Evolutionary conservation across 257 asterid genomes (phyloP), one percentile per base, ranked within the genome.

Genomic region (Verbena officinalis): DNA sequence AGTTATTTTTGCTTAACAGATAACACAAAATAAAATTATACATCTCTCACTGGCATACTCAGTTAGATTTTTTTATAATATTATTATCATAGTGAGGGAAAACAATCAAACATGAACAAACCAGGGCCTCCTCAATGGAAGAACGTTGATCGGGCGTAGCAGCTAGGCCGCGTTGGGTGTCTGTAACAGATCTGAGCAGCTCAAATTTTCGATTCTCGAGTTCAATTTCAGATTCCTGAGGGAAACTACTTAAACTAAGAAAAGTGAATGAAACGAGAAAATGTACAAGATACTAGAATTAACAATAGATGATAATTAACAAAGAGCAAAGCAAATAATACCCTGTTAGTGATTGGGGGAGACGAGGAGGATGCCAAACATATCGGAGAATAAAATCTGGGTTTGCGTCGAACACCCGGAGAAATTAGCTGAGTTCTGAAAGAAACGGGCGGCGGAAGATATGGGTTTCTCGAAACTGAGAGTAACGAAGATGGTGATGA

Each of bases 41-140:
- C 33, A 27, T 27, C 33, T 27, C 5, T 27, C 33, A 27, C n/a
- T n/a, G n/a, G n/a, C 33, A 27, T 27, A 2, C 33, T 27, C 33
- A 27, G 4, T 27, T 27, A 2, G 5, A 27, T 27, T 27, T 27
- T 5, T 27, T 27, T 27, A 27, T 2, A 27, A 27, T 5, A 27
- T 27, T 27, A 27, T 2, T 27, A 5, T n/a, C n/a, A n/a, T 5
- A 27, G 33, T 2, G 33, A 27, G 33, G 40, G 3, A 36, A 36
- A 36, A 9, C 3, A 24, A 39, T 2, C 16, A 36, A 34, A 4
- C 1, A 19, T 1, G 34, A 45, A 31, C 75, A 50, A 43, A 89
- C 95, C 69, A 88, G 74, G 22, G 95, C 87, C 62, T 91, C 96
- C 72, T 91, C 98, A 21, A 91, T 81, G 53, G 81, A 72, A 55